Evolutionary conservation across 208 protist species (phyloP), one percentile per base, ranked within the genome.

Genomic region (Acanthamoeba triangularis): DNA sequence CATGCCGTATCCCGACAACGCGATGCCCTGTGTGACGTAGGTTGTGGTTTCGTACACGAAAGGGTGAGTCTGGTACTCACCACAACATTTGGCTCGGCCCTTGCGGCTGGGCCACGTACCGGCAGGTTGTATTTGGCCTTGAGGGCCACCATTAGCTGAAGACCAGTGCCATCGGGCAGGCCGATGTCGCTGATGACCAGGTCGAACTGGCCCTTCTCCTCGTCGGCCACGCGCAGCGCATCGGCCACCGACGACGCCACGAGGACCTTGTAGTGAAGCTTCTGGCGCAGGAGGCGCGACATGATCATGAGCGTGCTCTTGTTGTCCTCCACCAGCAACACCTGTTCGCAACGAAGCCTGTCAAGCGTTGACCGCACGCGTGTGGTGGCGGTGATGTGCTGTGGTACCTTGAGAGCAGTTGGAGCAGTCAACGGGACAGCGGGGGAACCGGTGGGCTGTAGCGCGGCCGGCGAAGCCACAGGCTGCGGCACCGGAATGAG

Each of bases 171-270:
- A n/a, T 95, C 94, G 2, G 94, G 94, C 14, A 95, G 49, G 8
- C 94, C 94, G 33, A 95, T 76, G 54, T 95, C 94, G 33, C 69
- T 88, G 65, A 95, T 85, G 7, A 95, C 63, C 13, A 95, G 61
- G 94, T 95, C 94, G 41, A 95, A 92, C n/a, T 23, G 4, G 10
- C 87, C 87, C 3, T 61, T 4, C 44, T 95, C 63, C n/a, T 59
- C 35, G 8, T 90, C 67, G 0, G 94, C 94, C 41, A 95, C 78
- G 28, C 78, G 33, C 41, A 95, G 63, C 5, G 93, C 93, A 28
- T 95, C 93, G 13, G 78, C 35, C 20, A 85, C 78, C 10, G 44
- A 41, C 44, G 78, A 85, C 30, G 78, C 78, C 18, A 33, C n/a
- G 25, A 85, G 18, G 1, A 85, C 78, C 0, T 85, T 56, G 78